These are phyloP conservation scores for Hura crepitans DNA, from an alignment of 441 rosid genomes.

Conservation along the genomic window DNA sequence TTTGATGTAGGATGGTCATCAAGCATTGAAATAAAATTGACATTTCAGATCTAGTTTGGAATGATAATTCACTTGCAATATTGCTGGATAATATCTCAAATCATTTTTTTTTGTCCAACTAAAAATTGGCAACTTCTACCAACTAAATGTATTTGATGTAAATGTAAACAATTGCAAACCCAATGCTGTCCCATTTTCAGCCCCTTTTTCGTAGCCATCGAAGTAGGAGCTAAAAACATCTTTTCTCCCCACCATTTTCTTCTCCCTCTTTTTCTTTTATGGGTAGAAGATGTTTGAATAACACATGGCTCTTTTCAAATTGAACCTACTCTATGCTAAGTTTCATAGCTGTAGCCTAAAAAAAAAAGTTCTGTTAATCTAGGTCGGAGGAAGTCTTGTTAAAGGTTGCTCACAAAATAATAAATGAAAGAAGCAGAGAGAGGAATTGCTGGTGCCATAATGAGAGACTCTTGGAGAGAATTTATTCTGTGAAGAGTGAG, in stretches of 20 bases:
- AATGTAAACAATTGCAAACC: not conserved
- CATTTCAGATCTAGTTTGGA: no score
- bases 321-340: not conserved
- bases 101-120: no score
- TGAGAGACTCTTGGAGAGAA: not conserved
- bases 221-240: not conserved
- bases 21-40: no score
- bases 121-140: not conserved
- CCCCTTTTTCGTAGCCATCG: no score
- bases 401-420: no score
- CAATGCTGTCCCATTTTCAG: not conserved
- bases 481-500: no score
- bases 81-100: no score
- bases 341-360: not conserved
- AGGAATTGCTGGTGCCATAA: not conserved
- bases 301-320: not conserved
- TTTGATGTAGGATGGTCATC: no score
- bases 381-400: no score
- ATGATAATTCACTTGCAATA: no score
- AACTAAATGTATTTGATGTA: not conserved
- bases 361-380: not conserved
- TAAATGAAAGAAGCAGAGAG: not conserved
- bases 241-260: not conserved
- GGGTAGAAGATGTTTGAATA: not conserved
- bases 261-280: not conserved